Base-by-base conservation (phyloP, 169 alveolate genomes). In the Plasmodium fragile region DNA sequence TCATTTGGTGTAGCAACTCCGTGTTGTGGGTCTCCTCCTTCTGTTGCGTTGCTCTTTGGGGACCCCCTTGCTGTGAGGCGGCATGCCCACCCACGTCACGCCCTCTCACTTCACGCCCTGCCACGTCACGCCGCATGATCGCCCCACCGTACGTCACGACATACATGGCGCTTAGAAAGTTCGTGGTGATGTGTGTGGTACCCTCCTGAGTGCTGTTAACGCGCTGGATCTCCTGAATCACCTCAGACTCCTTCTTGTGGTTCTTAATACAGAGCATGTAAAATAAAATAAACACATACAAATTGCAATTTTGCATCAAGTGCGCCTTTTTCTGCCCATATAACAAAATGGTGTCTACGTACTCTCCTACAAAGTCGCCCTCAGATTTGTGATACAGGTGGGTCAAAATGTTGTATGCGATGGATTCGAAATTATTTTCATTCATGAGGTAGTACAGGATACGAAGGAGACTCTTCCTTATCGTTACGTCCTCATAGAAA, bases 191-290 rank as follows among this genome's bases (percentile, higher is more conserved):
- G 28, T 53, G 87, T 5, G 36, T 28, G 16, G 93, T 85, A 2
- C 10, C 69, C 13, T 25, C 34, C 4, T 18, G 16, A 10, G 30
- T 25, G 6, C 7, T 32, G 30, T 75, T 85, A 28, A 85, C 80
- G 28, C 69, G 34, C 0, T 18, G 45, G 16, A 85, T 53, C 43
- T 85, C 85, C 13, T 36, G 22, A 5, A 85, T 41, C 45, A 75
- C 45, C 8, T 75, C 18, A 18, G 43, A 2, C 28, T 72, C 80
- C 59, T 73, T 85, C 36, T 18, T 55, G 65, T 85, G 93, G 18
- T 85, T 85, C 41, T 85, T 85, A 39, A 85, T 53, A 16, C 93
- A 85, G 13, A 85, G 80, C 30, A 85, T 39, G 59, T 39, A 85
- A 53, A 85, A 85, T 34, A 85, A 73, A 49, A 85, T 73, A 41